A percentile compares a stretch with the other conserved stretches of the same genome.
Evolutionary conservation across 176 grass and related monocot species (phyloP).

Genomic region (Oryza longistaminata): DNA sequence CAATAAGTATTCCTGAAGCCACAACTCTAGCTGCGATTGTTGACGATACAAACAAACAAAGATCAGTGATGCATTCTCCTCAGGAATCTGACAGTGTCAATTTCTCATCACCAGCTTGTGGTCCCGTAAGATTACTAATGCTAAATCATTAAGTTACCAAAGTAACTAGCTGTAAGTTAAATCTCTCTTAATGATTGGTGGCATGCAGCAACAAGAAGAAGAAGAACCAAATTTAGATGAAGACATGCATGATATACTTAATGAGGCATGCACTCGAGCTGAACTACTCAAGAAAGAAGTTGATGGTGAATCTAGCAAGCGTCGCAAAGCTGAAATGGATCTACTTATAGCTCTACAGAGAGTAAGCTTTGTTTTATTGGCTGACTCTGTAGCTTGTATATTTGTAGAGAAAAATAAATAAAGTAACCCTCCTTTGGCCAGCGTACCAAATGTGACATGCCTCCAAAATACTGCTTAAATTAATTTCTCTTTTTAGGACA

Average conservation of each 20-base stretch:
- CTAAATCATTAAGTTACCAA: background rate
- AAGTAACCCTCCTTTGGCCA: background rate
- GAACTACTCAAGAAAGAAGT: constrained; percentile 45
- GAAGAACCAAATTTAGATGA: constrained; percentile 38
- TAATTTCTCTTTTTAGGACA: background rate
- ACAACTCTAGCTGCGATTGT: background rate
- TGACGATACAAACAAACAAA: constrained; percentile 12
- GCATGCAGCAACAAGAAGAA: constrained; percentile 53
- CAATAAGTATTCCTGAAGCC: background rate
- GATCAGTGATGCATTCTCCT: constrained; percentile 7
- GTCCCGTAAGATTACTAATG: constrained; percentile 10
- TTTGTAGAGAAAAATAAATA: background rate
- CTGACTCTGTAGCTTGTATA: background rate
- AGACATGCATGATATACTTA: constrained; percentile 39
- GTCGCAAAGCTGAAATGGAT: constrained; percentile 44
- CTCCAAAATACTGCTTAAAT: constrained; percentile 5
- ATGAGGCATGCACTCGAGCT: constrained; percentile 48
- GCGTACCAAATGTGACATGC: background rate
- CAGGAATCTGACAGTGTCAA: constrained; percentile 20
- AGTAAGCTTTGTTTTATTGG: constrained; percentile 40
- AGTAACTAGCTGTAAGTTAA: background rate
- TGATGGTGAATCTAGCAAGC: constrained; percentile 47
- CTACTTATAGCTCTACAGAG: constrained; percentile 49
- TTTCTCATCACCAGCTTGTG: constrained; percentile 17
- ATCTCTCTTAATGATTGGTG: background rate